These are phyloP conservation scores for Bryoglossum gracile DNA, from an alignment of 495 filamentous ascomycete species.

Conservation along the genomic window DNA sequence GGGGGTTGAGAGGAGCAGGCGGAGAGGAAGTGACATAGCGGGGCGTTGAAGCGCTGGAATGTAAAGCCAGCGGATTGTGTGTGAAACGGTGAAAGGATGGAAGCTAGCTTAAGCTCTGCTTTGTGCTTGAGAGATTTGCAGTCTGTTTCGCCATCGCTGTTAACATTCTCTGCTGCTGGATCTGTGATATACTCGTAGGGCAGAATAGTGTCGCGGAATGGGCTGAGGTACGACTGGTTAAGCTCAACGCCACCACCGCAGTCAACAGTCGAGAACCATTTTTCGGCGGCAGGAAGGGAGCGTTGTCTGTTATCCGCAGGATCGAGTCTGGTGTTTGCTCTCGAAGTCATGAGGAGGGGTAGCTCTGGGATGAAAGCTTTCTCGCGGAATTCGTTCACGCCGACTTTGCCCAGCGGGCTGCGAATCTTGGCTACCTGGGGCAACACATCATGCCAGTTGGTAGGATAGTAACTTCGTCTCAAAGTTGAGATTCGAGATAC, in stretches of 20 bases:
- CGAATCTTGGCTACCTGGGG: constrained; percentile 4
- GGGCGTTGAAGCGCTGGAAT: constrained; percentile 21
- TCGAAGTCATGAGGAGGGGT: constrained; percentile 20
- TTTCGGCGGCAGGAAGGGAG: constrained; percentile 16
- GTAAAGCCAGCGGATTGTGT: neutral
- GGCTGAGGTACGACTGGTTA: constrained; percentile 11
- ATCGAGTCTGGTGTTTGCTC: neutral
- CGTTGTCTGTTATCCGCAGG: neutral
- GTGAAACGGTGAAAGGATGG: neutral
- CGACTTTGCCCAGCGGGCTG: constrained; percentile 11
- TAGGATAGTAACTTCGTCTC: neutral
- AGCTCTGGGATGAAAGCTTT: constrained; percentile 22
- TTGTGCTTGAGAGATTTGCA: neutral
- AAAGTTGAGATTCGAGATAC: neutral
- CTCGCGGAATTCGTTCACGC: constrained; percentile 20
- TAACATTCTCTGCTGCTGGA: neutral
- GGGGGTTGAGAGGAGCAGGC: neutral
- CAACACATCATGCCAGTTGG: neutral
- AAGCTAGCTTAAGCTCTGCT: neutral
- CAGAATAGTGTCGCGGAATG: constrained; percentile 18
- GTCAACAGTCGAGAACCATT: constrained; percentile 16
- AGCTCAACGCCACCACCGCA: neutral
- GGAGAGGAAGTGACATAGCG: constrained; percentile 16
- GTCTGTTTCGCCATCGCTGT: neutral
- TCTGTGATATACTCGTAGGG: constrained; percentile 20